Evolutionary conservation across 73 alveolate genomes (phyloP).

Genomic region (Uronychia binucleata): DNA sequence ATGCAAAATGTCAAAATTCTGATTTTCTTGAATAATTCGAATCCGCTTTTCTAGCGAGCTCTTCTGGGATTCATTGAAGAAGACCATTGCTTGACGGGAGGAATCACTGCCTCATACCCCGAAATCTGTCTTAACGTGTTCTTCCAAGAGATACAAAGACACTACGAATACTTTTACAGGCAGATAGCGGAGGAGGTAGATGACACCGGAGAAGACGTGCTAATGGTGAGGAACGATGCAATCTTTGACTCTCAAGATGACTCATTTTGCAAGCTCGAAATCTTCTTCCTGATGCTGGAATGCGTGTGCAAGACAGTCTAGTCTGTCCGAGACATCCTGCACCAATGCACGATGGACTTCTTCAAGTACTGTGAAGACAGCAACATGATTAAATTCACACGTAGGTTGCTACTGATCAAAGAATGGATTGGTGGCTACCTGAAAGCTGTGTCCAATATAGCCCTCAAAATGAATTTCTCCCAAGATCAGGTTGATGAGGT

Average conservation of each 20-base stretch:
- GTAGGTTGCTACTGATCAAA: background rate
- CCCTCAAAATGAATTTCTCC: background rate
- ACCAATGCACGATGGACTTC: slow-evolving; percentile 2
- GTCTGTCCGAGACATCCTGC: slow-evolving; percentile 1
- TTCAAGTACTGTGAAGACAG: background rate
- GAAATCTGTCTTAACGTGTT: background rate
- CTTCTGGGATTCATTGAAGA: background rate
- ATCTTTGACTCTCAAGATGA: background rate
- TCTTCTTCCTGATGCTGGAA: background rate
- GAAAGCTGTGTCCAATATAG: background rate
- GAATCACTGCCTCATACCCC: background rate
- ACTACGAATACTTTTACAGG: background rate
- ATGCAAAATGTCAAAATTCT: background rate
- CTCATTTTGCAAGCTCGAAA: background rate
- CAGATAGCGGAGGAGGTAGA: slow-evolving; percentile 1
- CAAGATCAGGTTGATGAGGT: background rate
- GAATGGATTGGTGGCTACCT: slow-evolving; percentile 4
- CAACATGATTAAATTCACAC: background rate
- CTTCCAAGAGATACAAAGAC: background rate
- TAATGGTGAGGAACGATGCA: background rate
- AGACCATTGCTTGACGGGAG: background rate
- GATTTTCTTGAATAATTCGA: background rate
- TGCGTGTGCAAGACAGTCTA: background rate
- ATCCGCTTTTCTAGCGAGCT: background rate
- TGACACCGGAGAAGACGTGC: background rate